Base-by-base conservation (phyloP, 345 rosid genomes). In the Brassica carinata region DNA sequence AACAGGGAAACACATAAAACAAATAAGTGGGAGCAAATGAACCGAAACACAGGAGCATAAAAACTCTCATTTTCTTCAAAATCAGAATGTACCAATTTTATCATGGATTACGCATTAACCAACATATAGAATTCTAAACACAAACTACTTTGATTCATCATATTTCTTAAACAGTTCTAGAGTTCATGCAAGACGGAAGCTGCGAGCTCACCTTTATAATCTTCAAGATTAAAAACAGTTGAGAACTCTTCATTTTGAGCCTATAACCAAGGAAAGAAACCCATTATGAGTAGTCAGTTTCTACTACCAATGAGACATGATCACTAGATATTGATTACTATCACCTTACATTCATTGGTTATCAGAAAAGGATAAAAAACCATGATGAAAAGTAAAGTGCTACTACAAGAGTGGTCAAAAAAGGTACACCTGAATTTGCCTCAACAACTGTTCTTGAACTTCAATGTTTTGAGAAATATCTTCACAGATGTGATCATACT, bases 401-500 rank as follows among this genome's bases (percentile, higher is more conserved):
- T 27, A 71, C 62, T 58, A 40, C 17, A 64, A 58, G 38, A 67
- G 51, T 59, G 64, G 17, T 30, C 3, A 71, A 64, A 72, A 73
- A 58, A 72, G 82, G 70, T 71, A 63, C 29, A 96, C 99, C 98
- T 93, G 99, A 81, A 96, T 96, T 85, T 93, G 98, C 79, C 90
- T 59, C 87, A 96, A 67, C 57, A 92, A 77, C 63, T 92, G 98
- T 73, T 90, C 99, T 86, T 96, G 99, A 75, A 93, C 92, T 73
- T 88, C 97, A 61, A 96, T 90, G 86, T 96, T 96, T 73, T 90
- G 96, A 59, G 96, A 84, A 79, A 96, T 91, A 48, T 92, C 97
- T 81, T 87, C 88, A 76, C 98, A 90, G 77, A 96, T 88, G 36
- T 63, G 90, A 81, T 92, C 92, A 87, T 96, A 96, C 82, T 96